Percentiles rank a stretch among this genome's conserved stretches.
Evolutionary conservation across 2,329 filamentous ascomycete species (phyloP).

Genomic region (Elsinoe arachidis): DNA sequence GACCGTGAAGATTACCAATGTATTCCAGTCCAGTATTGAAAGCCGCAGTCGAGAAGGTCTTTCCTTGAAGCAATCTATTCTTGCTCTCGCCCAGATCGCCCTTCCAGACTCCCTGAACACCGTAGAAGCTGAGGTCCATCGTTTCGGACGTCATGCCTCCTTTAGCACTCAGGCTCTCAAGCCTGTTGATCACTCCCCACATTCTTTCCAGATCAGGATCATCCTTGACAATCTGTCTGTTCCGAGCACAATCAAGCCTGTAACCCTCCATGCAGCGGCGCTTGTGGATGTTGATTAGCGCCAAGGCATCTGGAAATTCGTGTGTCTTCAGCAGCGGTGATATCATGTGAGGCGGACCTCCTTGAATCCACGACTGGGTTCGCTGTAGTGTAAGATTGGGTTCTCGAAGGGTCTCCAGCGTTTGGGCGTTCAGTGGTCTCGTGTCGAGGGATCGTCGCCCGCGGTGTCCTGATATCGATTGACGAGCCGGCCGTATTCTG

Average conservation of each 20-base stretch:
- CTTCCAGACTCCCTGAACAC: slow-evolving; percentile 63
- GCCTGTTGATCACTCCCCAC: slow-evolving; percentile 69
- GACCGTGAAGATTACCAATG: slow-evolving; percentile 54
- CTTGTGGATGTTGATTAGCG: slow-evolving; percentile 31
- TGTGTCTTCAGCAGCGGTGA: slow-evolving; percentile 8
- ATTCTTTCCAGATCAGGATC: slow-evolving; percentile 67
- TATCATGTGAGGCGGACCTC: background rate
- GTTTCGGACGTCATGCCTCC: slow-evolving; percentile 61
- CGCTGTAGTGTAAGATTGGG: slow-evolving; percentile 1
- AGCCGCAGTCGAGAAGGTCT: slow-evolving; percentile 18
- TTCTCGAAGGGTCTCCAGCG: slow-evolving; percentile 6
- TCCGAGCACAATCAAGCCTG: slow-evolving; percentile 52
- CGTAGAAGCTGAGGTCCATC: slow-evolving; percentile 67
- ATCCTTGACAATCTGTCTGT: slow-evolving; percentile 58
- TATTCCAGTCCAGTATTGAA: slow-evolving; percentile 44
- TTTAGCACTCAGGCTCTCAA: slow-evolving; percentile 54
- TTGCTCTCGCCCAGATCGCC: slow-evolving; percentile 44
- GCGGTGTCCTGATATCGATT: background rate
- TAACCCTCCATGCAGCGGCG: slow-evolving; percentile 50
- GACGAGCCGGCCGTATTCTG: slow-evolving; percentile 7
- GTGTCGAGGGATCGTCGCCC: slow-evolving; percentile 6
- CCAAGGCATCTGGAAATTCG: slow-evolving; percentile 14
- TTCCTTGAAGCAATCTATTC: slow-evolving; percentile 18
- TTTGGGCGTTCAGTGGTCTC: slow-evolving; percentile 9
- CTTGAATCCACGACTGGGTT: slow-evolving; percentile 11